Conservation (phyloP, 2,329 filamentous ascomycete genomes). For the Aurifilum marmelostoma region DNA sequence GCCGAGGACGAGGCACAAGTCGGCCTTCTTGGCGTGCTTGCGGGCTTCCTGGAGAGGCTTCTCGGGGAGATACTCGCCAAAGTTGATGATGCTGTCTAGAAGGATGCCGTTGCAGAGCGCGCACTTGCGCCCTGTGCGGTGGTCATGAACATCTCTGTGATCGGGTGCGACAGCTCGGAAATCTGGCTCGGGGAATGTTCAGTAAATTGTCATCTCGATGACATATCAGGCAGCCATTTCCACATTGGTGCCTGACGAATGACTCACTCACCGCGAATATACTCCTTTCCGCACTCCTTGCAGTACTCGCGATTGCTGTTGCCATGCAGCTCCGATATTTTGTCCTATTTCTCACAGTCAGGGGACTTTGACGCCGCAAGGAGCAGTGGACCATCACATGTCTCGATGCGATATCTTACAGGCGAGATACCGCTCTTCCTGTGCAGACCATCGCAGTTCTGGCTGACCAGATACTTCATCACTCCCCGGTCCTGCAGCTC, state of each 20-base stretch:
- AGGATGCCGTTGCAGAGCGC: slow-evolving; percentile 43
- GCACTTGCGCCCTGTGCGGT: slow-evolving; percentile 51
- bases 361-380: neutral
- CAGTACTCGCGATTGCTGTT: slow-evolving; percentile 52
- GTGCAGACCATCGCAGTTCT: slow-evolving; percentile 51
- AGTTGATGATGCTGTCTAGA: slow-evolving; percentile 51
- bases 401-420: slow-evolving; percentile 34
- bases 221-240: neutral
- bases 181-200: slow-evolving; percentile 36
- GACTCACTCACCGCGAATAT: slow-evolving; percentile 44
- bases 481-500: slow-evolving; percentile 17
- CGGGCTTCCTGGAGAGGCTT: slow-evolving; percentile 39
- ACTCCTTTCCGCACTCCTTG: slow-evolving; percentile 49
- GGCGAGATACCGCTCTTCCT: slow-evolving; percentile 50
- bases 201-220: no score
- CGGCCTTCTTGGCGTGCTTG: slow-evolving; percentile 44
- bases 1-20: slow-evolving; percentile 50
- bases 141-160: slow-evolving; percentile 47
- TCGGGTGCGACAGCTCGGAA: slow-evolving; percentile 50
- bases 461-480: slow-evolving; percentile 31
- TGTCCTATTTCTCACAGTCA: slow-evolving; percentile 36
- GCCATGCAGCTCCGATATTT: slow-evolving; percentile 51
- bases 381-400: no score
- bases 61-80: slow-evolving; percentile 43
- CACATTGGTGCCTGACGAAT: neutral